Base-by-base conservation (phyloP, 352 stramenopile genomes). In the Globisporangium okanoganense region DNA sequence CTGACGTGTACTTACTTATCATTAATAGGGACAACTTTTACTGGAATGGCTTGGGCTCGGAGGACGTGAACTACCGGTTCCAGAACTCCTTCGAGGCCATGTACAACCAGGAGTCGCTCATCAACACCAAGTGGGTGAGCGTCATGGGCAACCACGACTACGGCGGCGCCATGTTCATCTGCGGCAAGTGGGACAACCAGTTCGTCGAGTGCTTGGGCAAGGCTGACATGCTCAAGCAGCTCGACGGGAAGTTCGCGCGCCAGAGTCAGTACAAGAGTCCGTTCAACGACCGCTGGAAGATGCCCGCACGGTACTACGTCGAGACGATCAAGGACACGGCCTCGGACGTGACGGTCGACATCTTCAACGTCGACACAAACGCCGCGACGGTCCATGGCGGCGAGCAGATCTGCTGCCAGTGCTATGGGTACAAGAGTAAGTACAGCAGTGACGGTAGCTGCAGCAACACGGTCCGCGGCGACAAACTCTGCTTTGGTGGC, bases 401-500 rank as follows among this genome's bases (percentile, higher is more conserved):
- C 7, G 65, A 86, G 47, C 75, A 90, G 58, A 88, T 78, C 47
- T 92, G 83, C 67, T 92, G 83, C 49, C 83, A 92, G 58, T 92
- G 83, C 62, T 90, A 87, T 58, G 83, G 80, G 18, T 88, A 88
- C 50, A 69, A 82, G 35, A 71, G 61, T 36, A 89, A 90, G 62
- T 87, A 85, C 62, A 69, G 67, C 10, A 62, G 61, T 18, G 38
- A 52, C 25, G 62, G 71, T 18, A 66, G 65, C 38, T 92, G 82
- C 62, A 76, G 67, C 22, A 64, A 75, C 45, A 71, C 80, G 25
- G 70, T 67, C 45, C 78, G 76, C 13, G 80, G 80, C 22, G 72
- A 89, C 55, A 22, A 50, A 10, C 51, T 81, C 16, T 92, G 82
- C 35, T 74, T 72, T 18, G 79, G 76, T 18, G 79, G 78, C 6